Conservation (phyloP, 192 early-diverging fungal species). For the Linnemannia zychae region DNA sequence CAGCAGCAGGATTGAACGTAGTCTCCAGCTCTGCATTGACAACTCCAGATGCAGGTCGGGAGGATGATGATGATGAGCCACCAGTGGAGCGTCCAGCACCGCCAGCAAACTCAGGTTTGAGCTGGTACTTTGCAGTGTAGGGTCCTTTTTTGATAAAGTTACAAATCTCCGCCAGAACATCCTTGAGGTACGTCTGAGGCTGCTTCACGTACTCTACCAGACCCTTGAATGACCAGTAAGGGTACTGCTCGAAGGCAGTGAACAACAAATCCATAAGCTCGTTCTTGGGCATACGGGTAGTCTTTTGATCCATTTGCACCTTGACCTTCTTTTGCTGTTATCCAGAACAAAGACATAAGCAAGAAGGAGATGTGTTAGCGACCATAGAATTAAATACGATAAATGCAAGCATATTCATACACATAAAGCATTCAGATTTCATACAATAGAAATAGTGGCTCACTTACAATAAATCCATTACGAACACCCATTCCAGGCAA, state of each 20-base stretch:
- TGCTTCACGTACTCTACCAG: slow-evolving; percentile 86
- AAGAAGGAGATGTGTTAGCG: background rate
- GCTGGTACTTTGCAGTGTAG: slow-evolving; percentile 83
- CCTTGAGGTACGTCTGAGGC: slow-evolving; percentile 86
- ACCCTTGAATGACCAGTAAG: slow-evolving; percentile 91
- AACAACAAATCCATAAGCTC: slow-evolving; percentile 91
- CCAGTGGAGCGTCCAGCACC: slow-evolving; percentile 25
- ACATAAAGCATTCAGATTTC: slow-evolving; percentile 17
- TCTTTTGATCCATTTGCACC: slow-evolving; percentile 74
- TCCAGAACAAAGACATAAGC: background rate
- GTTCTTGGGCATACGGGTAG: slow-evolving; percentile 85
- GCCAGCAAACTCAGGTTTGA: slow-evolving; percentile 87
- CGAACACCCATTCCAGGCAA: slow-evolving; percentile 56
- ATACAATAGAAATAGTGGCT: background rate
- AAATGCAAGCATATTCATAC: slow-evolving; percentile 23
- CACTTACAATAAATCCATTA: slow-evolving; percentile 60
- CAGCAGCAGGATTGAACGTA: slow-evolving; percentile 51
- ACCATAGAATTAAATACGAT: no score
- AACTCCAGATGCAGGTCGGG: background rate
- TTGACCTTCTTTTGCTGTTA: slow-evolving; percentile 65
- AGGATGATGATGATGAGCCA: background rate
- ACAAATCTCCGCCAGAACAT: slow-evolving; percentile 85
- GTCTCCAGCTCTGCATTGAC: slow-evolving; percentile 39
- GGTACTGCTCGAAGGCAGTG: slow-evolving; percentile 79
- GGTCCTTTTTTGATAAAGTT: slow-evolving; percentile 87